Conservation (phyloP, 371 early-diverging fungal genomes). For the Mortierella sp. region DNA sequence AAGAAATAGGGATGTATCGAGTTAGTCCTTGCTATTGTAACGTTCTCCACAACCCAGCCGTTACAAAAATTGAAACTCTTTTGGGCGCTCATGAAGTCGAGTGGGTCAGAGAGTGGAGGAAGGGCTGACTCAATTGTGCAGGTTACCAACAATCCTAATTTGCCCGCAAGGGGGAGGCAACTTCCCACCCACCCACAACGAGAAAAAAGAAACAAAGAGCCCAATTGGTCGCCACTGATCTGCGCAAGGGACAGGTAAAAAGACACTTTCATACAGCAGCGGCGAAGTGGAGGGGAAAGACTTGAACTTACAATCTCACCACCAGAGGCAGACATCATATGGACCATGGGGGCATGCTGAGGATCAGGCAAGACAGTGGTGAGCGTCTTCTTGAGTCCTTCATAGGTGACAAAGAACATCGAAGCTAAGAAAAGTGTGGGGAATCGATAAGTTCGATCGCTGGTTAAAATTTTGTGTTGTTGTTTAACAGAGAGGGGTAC, state of each 20-base stretch:
- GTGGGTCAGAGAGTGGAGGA: not conserved
- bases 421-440: constrained; percentile 72
- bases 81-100: not conserved
- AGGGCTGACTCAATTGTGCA: constrained; percentile 8
- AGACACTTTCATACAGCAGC: not conserved
- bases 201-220: constrained; percentile 6
- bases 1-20: constrained; percentile 11
- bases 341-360: constrained; percentile 75
- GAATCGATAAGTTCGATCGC: not conserved
- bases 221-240: constrained; percentile 13
- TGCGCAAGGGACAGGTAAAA: not conserved
- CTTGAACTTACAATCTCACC: constrained; percentile 87
- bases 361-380: constrained; percentile 58
- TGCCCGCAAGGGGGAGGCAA: constrained; percentile 8
- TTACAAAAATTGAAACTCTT: not conserved
- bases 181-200: not conserved
- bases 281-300: not conserved
- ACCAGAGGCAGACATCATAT: constrained; percentile 92
- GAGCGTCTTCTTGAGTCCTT: constrained; percentile 76
- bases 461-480: not conserved
- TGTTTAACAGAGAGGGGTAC: not conserved
- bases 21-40: not conserved
- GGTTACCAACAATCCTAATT: constrained; percentile 4
- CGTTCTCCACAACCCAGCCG: not conserved
- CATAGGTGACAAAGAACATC: constrained; percentile 94